Conservation (phyloP, 345 rosid genomes). For the Boechera retrofracta region DNA sequence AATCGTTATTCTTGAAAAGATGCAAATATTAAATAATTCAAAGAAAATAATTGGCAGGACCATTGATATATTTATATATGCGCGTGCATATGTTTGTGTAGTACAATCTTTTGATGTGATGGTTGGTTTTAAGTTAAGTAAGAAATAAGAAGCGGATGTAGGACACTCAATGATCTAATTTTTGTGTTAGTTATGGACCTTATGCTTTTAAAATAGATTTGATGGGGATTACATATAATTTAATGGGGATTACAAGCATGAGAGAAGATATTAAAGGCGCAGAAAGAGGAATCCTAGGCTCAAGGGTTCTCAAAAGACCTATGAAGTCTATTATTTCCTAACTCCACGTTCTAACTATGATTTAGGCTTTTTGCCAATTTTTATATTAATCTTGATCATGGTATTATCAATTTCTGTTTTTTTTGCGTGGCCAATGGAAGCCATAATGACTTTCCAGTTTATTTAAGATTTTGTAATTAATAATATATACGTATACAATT, state of each 20-base stretch:
- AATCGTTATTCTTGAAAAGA: constrained; percentile 26
- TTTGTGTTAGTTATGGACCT: background rate
- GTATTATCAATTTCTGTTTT: background rate
- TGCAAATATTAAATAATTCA: background rate
- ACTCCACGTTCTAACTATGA: constrained; percentile 37
- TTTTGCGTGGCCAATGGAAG: background rate
- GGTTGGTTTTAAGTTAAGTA: constrained; percentile 25
- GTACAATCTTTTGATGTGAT: constrained; percentile 33
- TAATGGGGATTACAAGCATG: constrained; percentile 16
- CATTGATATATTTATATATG: background rate
- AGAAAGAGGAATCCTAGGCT: constrained; percentile 47
- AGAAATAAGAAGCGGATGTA: constrained; percentile 24
- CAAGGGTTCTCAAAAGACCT: constrained; percentile 34
- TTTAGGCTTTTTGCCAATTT: constrained; percentile 37
- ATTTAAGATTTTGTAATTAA: background rate
- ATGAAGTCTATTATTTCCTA: constrained; percentile 20
- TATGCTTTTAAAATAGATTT: background rate
- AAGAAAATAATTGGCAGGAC: constrained; percentile 14
- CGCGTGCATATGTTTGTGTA: constrained; percentile 33
- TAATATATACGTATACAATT: background rate
- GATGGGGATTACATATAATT: background rate
- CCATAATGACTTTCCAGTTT: background rate
- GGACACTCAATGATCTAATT: constrained; percentile 17
- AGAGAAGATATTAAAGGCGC: constrained; percentile 39
- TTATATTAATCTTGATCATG: constrained; percentile 1